Percentiles rank a stretch among this genome's conserved stretches.
Conservation (phyloP, 2,329 filamentous ascomycete genomes). For the Colletotrichum falcatum region DNA sequence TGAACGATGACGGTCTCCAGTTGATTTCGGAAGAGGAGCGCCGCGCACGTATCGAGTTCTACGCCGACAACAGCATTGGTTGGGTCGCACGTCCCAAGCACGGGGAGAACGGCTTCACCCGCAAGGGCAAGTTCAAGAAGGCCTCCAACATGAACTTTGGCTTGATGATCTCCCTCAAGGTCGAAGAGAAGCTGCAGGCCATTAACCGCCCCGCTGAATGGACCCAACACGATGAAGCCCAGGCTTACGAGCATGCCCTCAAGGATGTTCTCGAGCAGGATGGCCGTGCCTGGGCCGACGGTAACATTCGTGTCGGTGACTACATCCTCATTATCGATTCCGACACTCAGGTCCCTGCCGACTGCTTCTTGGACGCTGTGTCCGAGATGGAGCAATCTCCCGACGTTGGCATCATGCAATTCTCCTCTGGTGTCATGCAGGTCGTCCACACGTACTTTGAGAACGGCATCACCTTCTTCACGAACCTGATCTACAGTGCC, state of each 20-base stretch:
- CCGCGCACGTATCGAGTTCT: conserved; percentile 74
- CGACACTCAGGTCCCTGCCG: conserved; percentile 80
- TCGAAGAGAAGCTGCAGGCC: conserved; percentile 74
- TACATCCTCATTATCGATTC: conserved; percentile 85
- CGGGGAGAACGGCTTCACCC: conserved; percentile 71
- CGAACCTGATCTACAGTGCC: conserved; percentile 80
- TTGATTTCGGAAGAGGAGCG: conserved; percentile 72
- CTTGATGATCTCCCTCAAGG: conserved; percentile 74
- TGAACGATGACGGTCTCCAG: conserved; percentile 82
- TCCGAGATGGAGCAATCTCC: conserved; percentile 86
- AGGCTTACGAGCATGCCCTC: conserved; percentile 74
- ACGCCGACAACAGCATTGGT: conserved; percentile 76
- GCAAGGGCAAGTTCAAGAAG: conserved; percentile 77
- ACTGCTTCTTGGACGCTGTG: conserved; percentile 83
- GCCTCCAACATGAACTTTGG: conserved; percentile 81
- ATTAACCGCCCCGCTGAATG: conserved; percentile 70
- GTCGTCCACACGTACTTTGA: conserved; percentile 80
- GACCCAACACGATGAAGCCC: conserved; percentile 76
- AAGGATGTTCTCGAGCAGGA: conserved; percentile 75
- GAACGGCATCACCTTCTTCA: conserved; percentile 78
- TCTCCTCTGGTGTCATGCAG: conserved; percentile 83
- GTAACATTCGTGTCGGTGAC: conserved; percentile 87
- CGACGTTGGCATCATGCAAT: conserved; percentile 83
- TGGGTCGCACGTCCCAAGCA: conserved; percentile 76
- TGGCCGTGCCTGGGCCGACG: conserved; percentile 82